Evolutionary conservation across 495 filamentous ascomycete genomes (phyloP).

Genomic region (Darksidea phi): DNA sequence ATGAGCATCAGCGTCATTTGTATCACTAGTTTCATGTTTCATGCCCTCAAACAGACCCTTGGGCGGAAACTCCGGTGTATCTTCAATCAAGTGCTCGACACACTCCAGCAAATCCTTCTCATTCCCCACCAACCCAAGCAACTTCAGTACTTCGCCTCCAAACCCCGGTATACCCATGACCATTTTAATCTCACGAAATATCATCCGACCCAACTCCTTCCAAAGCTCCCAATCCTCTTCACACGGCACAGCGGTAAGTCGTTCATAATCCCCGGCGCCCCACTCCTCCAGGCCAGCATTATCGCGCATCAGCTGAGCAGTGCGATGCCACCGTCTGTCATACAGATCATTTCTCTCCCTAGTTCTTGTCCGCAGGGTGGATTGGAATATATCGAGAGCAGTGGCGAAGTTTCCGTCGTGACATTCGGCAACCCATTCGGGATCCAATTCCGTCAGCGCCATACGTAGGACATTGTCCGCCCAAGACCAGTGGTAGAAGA

Average conservation of each 20-base stretch:
- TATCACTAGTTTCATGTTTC: not conserved
- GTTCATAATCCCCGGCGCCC: not conserved
- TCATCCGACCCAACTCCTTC: not conserved
- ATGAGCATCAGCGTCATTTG: not conserved
- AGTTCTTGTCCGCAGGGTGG: not conserved
- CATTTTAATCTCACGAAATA: not conserved
- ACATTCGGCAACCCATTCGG: conserved; percentile 3
- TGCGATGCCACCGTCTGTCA: not conserved
- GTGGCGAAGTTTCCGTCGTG: not conserved
- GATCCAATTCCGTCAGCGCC: conserved; percentile 1
- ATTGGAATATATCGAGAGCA: not conserved
- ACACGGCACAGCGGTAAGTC: not conserved
- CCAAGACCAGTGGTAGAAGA: conserved; percentile 2
- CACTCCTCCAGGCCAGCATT: not conserved
- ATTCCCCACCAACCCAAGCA: not conserved
- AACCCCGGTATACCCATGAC: not conserved
- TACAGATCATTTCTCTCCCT: not conserved
- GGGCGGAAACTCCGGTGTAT: not conserved
- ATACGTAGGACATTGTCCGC: not conserved
- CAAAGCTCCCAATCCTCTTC: conserved; percentile 3
- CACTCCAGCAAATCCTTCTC: conserved; percentile 1
- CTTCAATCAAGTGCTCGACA: not conserved
- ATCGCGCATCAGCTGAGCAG: not conserved
- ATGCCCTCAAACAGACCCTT: not conserved
- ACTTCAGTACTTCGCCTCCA: not conserved